Evolutionary conservation across 306 rosid genomes (phyloP).

Genomic region (Purshia tridentata): DNA sequence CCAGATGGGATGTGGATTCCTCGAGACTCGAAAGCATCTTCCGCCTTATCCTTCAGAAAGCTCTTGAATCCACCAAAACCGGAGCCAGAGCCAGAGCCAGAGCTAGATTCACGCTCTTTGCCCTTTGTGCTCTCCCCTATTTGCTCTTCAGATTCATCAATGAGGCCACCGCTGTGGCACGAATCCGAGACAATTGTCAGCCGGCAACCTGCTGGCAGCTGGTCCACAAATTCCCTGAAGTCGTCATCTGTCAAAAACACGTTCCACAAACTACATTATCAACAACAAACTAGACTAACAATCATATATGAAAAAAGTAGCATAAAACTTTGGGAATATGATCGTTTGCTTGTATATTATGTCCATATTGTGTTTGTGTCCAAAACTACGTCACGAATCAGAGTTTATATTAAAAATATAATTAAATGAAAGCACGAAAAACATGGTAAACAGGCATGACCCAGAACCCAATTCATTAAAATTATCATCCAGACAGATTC

Average conservation of each 20-base stretch:
- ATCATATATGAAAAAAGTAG: not conserved
- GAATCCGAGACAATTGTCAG: slow-evolving; percentile 79
- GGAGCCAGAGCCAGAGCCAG: slow-evolving; percentile 32
- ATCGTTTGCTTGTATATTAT: too few relatives aligned
- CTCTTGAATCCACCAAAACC: slow-evolving; percentile 50
- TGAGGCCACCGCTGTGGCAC: slow-evolving; percentile 85
- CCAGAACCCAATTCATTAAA: not conserved
- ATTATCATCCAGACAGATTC: not conserved
- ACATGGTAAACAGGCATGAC: not conserved
- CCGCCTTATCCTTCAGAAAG: slow-evolving; percentile 56
- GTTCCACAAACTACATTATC: not conserved
- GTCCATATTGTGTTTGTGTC: not conserved
- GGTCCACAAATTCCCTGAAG: slow-evolving; percentile 57
- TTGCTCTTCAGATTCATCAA: slow-evolving; percentile 64
- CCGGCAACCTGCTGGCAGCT: slow-evolving; percentile 53
- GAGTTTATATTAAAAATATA: not conserved
- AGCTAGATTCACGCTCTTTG: slow-evolving; percentile 12
- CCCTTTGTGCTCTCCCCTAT: slow-evolving; percentile 66
- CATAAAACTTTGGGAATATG: not conserved
- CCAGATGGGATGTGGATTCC: slow-evolving; percentile 67
- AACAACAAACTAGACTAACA: not conserved
- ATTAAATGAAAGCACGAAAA: not conserved
- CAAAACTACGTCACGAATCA: not conserved
- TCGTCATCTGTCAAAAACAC: slow-evolving; percentile 60
- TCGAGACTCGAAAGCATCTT: slow-evolving; percentile 59